Conservation (phyloP, 2,329 filamentous ascomycete species). For the Fusarium euwallaceae region DNA sequence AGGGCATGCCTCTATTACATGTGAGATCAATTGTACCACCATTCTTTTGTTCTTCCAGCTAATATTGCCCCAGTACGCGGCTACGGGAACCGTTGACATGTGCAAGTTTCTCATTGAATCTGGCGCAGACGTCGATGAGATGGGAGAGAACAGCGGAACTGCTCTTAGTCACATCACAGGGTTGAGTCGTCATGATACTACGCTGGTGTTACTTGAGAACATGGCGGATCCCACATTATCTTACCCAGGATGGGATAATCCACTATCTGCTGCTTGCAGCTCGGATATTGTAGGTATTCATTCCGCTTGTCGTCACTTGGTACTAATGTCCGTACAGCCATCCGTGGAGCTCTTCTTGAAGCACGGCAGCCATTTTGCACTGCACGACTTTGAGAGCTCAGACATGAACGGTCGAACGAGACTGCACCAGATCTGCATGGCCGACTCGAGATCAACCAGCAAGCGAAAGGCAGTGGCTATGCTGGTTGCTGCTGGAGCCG, state of each 20-base stretch:
- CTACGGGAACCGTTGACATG: conserved; percentile 12
- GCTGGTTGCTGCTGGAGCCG: not conserved
- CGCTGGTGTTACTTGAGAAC: conserved; percentile 13
- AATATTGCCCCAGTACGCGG: conserved; percentile 13
- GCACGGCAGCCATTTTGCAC: conserved; percentile 1
- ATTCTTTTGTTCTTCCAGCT: not conserved
- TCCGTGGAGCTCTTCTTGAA: conserved; percentile 9
- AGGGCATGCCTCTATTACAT: conserved; percentile 25
- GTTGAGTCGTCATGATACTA: conserved; percentile 3
- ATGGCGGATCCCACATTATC: conserved; percentile 25
- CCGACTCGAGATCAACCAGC: conserved; percentile 1
- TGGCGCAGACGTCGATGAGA: conserved; percentile 30
- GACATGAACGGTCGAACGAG: conserved; percentile 18
- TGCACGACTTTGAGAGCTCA: conserved; percentile 16
- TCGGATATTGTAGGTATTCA: conserved; percentile 12
- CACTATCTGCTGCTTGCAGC: conserved; percentile 7
- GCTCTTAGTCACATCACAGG: conserved; percentile 18
- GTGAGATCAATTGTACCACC: not conserved
- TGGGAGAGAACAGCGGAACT: conserved; percentile 15
- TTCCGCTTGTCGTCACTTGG: too few species aligned
- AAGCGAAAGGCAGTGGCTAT: conserved; percentile 14
- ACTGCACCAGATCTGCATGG: conserved; percentile 15
- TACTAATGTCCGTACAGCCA: not conserved
- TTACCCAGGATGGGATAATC: conserved; percentile 19
- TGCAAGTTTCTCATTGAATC: conserved; percentile 31